phyloP scores from a whole-genome alignment of 177 flowering plant species.

The Vitis hybrid region DNA sequence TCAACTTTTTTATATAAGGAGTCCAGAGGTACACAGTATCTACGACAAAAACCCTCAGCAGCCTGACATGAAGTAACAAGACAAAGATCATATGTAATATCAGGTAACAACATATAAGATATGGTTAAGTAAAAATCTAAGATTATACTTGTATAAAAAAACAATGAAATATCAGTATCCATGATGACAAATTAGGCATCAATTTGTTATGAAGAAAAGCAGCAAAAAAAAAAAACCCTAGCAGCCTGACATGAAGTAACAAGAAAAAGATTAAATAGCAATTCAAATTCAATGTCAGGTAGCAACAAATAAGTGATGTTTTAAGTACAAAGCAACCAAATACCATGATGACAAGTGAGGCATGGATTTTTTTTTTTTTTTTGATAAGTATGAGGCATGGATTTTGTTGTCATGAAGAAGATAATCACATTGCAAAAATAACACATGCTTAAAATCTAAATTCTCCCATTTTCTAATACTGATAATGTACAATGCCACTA shows the following conservation, averaged over 20 bases:
- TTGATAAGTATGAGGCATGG: too few relatives aligned
- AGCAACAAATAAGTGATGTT: background rate
- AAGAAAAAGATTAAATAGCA: background rate
- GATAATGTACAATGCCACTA: background rate
- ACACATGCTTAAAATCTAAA: background rate
- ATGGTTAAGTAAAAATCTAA: too few relatives aligned
- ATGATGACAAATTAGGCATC: too few relatives aligned
- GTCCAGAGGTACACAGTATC: constrained; percentile 50
- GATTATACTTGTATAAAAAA: too few relatives aligned
- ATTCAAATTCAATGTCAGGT: too few relatives aligned
- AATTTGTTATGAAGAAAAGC: too few relatives aligned
- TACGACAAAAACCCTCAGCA: constrained; percentile 94
- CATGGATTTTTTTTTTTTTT: background rate
- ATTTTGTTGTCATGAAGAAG: background rate
- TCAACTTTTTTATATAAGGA: constrained; percentile 59
- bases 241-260: constrained; percentile 61
- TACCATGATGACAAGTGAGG: too few relatives aligned
- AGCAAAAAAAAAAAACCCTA: constrained; percentile 61
- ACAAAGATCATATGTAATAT: background rate
- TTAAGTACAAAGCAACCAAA: too few relatives aligned
- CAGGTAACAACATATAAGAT: background rate
- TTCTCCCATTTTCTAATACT: background rate
- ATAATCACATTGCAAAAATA: background rate
- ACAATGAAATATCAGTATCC: too few relatives aligned
- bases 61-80: constrained; percentile 52